Conservation (phyloP, 2,329 filamentous ascomycete genomes). For the Chaetomiaceae sp. region DNA sequence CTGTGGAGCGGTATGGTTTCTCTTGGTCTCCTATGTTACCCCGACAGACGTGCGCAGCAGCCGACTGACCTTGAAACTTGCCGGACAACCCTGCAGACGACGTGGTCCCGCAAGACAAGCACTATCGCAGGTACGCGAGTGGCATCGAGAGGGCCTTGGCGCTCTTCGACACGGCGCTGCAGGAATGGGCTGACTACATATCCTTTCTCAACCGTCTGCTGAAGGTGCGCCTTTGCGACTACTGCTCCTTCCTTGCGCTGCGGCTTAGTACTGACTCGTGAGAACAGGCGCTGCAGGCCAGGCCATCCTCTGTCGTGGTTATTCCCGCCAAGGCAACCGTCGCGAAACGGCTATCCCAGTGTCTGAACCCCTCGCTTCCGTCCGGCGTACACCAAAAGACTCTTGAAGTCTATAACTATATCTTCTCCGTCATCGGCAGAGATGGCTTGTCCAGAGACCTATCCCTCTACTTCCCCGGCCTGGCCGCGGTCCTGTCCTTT, state of each 20-base stretch:
- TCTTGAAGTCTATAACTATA: conserved; percentile 84
- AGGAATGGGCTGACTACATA: conserved; percentile 99
- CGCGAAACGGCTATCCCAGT: conserved; percentile 89
- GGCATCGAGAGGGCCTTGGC: conserved; percentile 81
- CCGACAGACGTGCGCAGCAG: background rate
- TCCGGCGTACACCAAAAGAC: conserved; percentile 97
- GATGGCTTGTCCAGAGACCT: conserved; percentile 77
- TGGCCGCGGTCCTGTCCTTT: conserved; percentile 85
- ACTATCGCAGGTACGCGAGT: conserved; percentile 81
- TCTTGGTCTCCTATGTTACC: conserved; percentile 7
- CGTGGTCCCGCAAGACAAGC: conserved; percentile 53
- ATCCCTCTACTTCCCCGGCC: conserved; percentile 79
- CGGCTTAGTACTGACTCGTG: conserved; percentile 4
- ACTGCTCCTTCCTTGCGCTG: background rate
- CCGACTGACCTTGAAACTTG: background rate
- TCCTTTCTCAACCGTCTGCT: conserved; percentile 87
- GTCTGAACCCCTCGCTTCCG: conserved; percentile 84
- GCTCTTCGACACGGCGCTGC: conserved; percentile 84
- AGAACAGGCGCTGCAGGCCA: conserved; percentile 76
- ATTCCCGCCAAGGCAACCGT: conserved; percentile 79
- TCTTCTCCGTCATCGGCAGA: conserved; percentile 79
- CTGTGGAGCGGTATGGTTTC: conserved; percentile 62
- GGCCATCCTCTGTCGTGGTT: conserved; percentile 61
- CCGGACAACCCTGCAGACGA: conserved; percentile 41
- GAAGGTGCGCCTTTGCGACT: conserved; percentile 53